Conservation (phyloP, 495 filamentous ascomycete species). For the Sphaerosporella brunnea region DNA sequence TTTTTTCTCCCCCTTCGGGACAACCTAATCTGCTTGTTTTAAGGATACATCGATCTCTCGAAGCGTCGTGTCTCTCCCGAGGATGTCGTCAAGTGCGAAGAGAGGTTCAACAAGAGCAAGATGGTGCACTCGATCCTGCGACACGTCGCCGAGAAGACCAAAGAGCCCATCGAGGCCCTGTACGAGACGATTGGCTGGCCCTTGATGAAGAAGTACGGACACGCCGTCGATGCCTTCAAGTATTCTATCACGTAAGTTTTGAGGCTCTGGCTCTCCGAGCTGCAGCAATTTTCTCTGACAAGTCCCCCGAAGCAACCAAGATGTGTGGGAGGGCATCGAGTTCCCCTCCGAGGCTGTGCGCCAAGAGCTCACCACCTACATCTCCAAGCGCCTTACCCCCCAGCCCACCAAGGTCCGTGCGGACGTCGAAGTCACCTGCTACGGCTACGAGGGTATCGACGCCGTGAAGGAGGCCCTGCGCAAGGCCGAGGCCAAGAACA, state of each 20-base stretch:
- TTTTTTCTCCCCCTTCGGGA: conserved; percentile 4
- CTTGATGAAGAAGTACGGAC: conserved; percentile 90
- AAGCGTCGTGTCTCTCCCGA: conserved; percentile 95
- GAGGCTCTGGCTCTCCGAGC: too few species aligned
- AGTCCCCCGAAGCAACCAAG: conserved; percentile 51
- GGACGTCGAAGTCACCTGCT: conserved; percentile 96
- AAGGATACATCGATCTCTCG: conserved; percentile 95
- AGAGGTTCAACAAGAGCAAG: conserved; percentile 99
- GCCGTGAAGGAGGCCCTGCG: conserved; percentile 82
- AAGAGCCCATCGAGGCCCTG: conserved; percentile 76
- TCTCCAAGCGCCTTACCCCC: conserved; percentile 85
- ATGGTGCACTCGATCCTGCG: conserved; percentile 96
- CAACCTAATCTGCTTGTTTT: too few species aligned
- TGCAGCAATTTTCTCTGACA: conserved; percentile 8
- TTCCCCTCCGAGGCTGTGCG: conserved; percentile 78
- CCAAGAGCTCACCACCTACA: conserved; percentile 77
- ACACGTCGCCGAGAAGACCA: conserved; percentile 92
- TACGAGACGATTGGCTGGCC: conserved; percentile 95
- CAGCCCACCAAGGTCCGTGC: conserved; percentile 96
- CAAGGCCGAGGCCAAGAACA: conserved; percentile 75
- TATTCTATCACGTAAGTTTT: conserved; percentile 77
- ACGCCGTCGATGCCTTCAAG: conserved; percentile 95
- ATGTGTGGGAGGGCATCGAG: conserved; percentile 79
- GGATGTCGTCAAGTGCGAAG: conserved; percentile 94
- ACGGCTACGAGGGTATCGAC: conserved; percentile 95